Evolutionary conservation across 768 basidiomycete species (phyloP).

Genomic region (Macrolepiota dolichaula): DNA sequence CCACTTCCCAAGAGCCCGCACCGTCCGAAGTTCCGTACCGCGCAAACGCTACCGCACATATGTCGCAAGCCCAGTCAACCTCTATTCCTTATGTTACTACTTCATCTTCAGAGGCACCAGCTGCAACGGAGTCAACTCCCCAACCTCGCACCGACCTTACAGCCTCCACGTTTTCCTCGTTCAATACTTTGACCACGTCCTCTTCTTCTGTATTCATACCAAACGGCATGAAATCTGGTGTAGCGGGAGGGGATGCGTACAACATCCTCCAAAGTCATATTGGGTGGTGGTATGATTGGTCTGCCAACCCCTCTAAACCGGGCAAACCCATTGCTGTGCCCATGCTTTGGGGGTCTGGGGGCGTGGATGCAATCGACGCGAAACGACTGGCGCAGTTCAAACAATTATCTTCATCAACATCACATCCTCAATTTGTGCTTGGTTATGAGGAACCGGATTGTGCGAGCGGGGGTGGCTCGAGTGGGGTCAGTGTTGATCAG

Average conservation of each 20-base stretch:
- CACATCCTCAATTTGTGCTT: constrained; percentile 35
- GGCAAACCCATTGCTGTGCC: constrained; percentile 39
- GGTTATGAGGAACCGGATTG: constrained; percentile 50
- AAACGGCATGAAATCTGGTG: constrained; percentile 43
- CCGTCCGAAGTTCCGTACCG: background rate
- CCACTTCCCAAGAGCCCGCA: background rate
- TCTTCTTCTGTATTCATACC: constrained; percentile 27
- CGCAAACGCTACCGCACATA: background rate
- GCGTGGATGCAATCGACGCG: constrained; percentile 34
- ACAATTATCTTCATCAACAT: constrained; percentile 19
- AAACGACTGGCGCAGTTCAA: constrained; percentile 34
- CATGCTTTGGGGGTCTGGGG: constrained; percentile 47
- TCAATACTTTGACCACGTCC: background rate
- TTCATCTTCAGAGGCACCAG: background rate
- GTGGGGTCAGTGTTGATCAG: constrained; percentile 39
- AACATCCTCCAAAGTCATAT: constrained; percentile 36
- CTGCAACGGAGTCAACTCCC: background rate
- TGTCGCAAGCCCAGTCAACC: background rate
- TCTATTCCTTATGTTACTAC: background rate
- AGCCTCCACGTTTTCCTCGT: background rate
- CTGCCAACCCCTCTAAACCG: constrained; percentile 36
- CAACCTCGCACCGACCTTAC: background rate
- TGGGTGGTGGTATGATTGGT: constrained; percentile 52
- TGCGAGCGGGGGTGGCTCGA: constrained; percentile 38
- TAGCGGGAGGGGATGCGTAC: constrained; percentile 42